Evolutionary conservation across 1,139 yeast genomes (phyloP).

Genomic region (Saccharomyces hybrid): DNA sequence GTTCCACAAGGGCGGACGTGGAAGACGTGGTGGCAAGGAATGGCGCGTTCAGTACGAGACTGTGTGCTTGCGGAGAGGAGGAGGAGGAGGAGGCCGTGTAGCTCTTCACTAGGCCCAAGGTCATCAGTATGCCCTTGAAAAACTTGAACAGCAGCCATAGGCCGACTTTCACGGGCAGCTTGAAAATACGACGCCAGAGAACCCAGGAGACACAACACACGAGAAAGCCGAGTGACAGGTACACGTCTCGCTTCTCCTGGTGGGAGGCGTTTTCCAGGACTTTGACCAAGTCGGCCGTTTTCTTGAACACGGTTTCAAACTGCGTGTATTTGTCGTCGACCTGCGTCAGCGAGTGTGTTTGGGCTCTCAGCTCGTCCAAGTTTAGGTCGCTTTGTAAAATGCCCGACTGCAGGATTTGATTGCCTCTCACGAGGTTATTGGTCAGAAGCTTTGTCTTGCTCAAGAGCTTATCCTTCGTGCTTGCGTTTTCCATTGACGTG

Average conservation of each 20-base stretch:
- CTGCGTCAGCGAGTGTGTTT: conserved; percentile 41
- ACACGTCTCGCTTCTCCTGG: conserved; percentile 48
- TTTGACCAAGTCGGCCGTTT: conserved; percentile 45
- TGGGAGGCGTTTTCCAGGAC: conserved; percentile 46
- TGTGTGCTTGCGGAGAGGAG: neutral
- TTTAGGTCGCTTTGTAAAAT: conserved; percentile 54
- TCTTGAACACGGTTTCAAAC: conserved; percentile 41
- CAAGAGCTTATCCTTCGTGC: conserved; percentile 32
- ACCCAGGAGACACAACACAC: conserved; percentile 47
- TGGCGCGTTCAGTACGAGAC: neutral
- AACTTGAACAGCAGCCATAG: conserved; percentile 44
- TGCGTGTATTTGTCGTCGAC: conserved; percentile 42
- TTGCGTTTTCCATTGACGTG: conserved; percentile 5
- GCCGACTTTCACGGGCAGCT: conserved; percentile 42
- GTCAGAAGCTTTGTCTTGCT: conserved; percentile 34
- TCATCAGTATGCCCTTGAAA: conserved; percentile 30
- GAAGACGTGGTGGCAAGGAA: neutral
- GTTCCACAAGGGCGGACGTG: conserved; percentile 3
- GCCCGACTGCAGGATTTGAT: conserved; percentile 43
- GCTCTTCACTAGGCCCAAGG: conserved; percentile 26
- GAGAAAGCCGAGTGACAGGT: conserved; percentile 45
- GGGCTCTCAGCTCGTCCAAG: conserved; percentile 50
- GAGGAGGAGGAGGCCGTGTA: neutral
- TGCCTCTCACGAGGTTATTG: conserved; percentile 32
- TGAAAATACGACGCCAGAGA: conserved; percentile 48